Conservation (phyloP, 257 asterid species). For the Phtheirospermum japonicum region DNA sequence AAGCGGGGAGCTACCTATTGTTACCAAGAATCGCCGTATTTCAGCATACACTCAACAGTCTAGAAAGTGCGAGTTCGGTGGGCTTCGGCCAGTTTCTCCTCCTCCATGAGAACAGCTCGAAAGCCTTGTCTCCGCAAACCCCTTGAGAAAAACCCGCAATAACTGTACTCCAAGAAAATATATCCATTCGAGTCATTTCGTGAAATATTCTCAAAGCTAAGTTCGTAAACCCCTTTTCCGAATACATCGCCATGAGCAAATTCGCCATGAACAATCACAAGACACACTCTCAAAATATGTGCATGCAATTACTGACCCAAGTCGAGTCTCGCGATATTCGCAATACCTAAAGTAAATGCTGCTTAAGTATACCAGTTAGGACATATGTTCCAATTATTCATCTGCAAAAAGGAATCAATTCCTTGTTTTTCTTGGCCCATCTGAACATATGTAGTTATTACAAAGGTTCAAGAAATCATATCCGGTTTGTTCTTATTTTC, state of each 20-base stretch:
- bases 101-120: conserved; percentile 66
- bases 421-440: conserved; percentile 57
- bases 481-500: conserved; percentile 58
- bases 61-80: conserved; percentile 72
- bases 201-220: conserved; percentile 50
- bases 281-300: conserved; percentile 56
- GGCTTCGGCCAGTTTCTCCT: conserved; percentile 82
- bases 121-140: conserved; percentile 65
- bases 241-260: conserved; percentile 74
- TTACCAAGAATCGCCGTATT: conserved; percentile 71
- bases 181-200: conserved; percentile 56
- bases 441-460: conserved; percentile 64
- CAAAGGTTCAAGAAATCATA: conserved; percentile 85
- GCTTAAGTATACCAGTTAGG: conserved; percentile 87
- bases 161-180: conserved; percentile 86
- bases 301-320: conserved; percentile 85
- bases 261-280: conserved; percentile 59
- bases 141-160: conserved; percentile 87
- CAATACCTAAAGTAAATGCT: conserved; percentile 66
- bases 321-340: conserved; percentile 53
- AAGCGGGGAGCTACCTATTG: conserved; percentile 80
- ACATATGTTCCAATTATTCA: conserved; percentile 49
- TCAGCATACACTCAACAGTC: conserved; percentile 74
- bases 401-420: conserved; percentile 51
- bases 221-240: conserved; percentile 53